Evolutionary conservation across 140 eudicot genomes (phyloP).

Genomic region (Flaveria floridana): DNA sequence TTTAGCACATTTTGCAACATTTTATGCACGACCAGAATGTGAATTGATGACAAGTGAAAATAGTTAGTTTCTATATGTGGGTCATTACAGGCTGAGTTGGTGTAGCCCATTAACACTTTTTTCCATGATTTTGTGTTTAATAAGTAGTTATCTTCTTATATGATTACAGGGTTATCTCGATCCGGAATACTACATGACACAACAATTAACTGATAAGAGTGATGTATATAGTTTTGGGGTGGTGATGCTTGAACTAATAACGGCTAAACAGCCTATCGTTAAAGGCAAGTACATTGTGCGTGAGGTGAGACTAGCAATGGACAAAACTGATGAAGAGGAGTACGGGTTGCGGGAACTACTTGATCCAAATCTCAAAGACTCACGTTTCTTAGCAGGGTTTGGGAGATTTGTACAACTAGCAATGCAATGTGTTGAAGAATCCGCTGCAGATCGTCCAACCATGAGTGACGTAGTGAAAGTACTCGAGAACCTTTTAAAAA

Average conservation of each 20-base stretch:
- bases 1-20: neutral
- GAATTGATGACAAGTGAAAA: neutral
- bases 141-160: neutral
- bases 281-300: constrained; percentile 94
- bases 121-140: neutral
- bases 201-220: constrained; percentile 89
- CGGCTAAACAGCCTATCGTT: constrained; percentile 78
- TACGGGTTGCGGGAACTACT: constrained; percentile 57
- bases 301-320: constrained; percentile 63
- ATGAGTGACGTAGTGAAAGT: constrained; percentile 84
- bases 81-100: too few species aligned
- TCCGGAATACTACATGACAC: constrained; percentile 98
- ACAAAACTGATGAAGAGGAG: constrained; percentile 52
- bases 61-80: too few species aligned
- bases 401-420: constrained; percentile 67
- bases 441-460: constrained; percentile 85
- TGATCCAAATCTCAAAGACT: constrained; percentile 59
- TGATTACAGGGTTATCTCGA: constrained; percentile 82
- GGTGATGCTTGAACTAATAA: constrained; percentile 88
- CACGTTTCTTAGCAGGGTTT: constrained; percentile 47
- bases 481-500: constrained; percentile 60
- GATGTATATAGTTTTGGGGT: constrained; percentile 96
- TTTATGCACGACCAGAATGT: neutral
- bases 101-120: neutral
- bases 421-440: constrained; percentile 83